Evolutionary conservation across 495 filamentous ascomycete species (phyloP), one percentile per base, ranked within the genome.

Genomic region (Podospora pseudocomata): DNA sequence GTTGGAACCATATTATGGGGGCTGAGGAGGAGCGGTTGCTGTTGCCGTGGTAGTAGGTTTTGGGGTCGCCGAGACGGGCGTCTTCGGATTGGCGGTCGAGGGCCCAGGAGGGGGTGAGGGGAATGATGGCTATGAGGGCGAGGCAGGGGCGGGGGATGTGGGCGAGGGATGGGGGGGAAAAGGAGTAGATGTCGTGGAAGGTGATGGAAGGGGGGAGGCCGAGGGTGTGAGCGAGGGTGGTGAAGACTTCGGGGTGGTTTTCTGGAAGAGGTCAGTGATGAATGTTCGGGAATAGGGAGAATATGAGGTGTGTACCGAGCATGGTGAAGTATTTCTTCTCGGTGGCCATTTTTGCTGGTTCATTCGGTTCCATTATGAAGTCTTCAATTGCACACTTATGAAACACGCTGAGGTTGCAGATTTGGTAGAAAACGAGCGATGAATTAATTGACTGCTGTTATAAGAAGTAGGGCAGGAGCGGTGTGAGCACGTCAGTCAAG

Each of bases 181-280:
- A 86, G 65, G 86, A 88, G 82, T 87, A 93, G 77, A 95, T 89
- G 74, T 95, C 92, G 74, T 92, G 86, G 83, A 95, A 95, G 66
- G 81, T 80, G 53, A 94, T 80, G n/a, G 80, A 77, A 63, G 77
- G 69, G 2, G 90, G 84, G 57, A 94, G 81, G 23, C 92, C 92
- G 53, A 96, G 85, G 65, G 88, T 85, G 67, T 88, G 84, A n/a
- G 89, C 85, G 19, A 96, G 82, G 67, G 86, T 80, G 64, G 86
- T 87, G 86, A 96, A 90, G 39, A 94, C 88, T 74, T 90, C 86
- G 1, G 91, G 91, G 79, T 93, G 92, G 71, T 81, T 81, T 64
- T 82, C 80, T 77, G 63, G 18, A 1, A 23, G 18, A 15, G 9
- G 61, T 63, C 4, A 63, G 32, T 27, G 60, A 34, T 30, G 1